Base-by-base conservation (phyloP, 306 rosid genomes). In the Begonia masoniana region DNA sequence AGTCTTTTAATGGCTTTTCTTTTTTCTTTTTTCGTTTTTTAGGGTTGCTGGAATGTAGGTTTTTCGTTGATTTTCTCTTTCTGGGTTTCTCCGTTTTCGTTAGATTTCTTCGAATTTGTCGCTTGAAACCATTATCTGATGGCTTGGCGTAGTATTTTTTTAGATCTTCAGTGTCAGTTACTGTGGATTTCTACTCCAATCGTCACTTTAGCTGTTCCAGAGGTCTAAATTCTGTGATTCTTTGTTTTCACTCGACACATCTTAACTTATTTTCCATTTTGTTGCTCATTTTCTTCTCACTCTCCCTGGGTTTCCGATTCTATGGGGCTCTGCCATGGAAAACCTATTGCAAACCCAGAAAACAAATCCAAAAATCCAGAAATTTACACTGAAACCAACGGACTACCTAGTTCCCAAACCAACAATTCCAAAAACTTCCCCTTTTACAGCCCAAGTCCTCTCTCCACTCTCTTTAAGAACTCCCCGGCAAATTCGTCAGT, bases 361-460 rank as follows among this genome's bases (percentile, higher is more conserved):
- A 47, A 39, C 9, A 68, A 46, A 62, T 52, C 59, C 56, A 74
- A 66, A 39, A 62, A 50, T 41, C 48, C 56, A 51, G 3, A 45
- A 36, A 55, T 61, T 48, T 13, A 51, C 10, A 51, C 13, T 35
- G 71, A 68, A 13, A 69, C 57, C 42, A 71, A 75, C 9, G 59
- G 48, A 2, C 46, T 62, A 31, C 69, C 81, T 13, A 60, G 63
- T 65, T 55, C 78, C 7, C 72, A 59, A 8, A 47, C 71, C 35
- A 7, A 45, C 51, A 70, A 82, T 35, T 47, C 75, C 61, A 71
- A 84, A 2, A 76, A 74, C 52, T 78, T 87, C 36, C 96, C 91
- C 10, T 87, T 87, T 67, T 87, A 76, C 77, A 87, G 85, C 65
- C 96, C 96, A 26, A 87, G 96, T 68, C 96, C 96, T 12, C 71